Evolutionary conservation across 208 protist genomes (phyloP).

Genomic region (Leishmania turanica): DNA sequence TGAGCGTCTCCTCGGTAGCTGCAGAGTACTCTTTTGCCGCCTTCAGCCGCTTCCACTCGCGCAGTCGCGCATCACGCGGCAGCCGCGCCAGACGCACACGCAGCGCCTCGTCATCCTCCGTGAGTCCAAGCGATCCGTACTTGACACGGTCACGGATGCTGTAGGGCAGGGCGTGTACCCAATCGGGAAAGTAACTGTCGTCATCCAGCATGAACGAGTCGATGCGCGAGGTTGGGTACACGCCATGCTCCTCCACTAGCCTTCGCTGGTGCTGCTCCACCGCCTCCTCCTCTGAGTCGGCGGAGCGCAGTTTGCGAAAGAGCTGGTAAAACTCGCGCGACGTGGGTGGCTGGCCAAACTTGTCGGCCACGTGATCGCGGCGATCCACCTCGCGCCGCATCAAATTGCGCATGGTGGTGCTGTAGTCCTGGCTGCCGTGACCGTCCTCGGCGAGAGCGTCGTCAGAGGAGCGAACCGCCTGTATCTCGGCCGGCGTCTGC

Average conservation of each 20-base stretch:
- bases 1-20: constrained; percentile 72
- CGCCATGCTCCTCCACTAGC: constrained; percentile 77
- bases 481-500: constrained; percentile 32
- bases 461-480: constrained; percentile 45
- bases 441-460: constrained; percentile 13
- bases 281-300: constrained; percentile 58
- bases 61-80: constrained; percentile 61
- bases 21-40: constrained; percentile 74
- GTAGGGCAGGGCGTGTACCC: constrained; percentile 86
- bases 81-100: constrained; percentile 75
- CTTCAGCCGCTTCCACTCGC: constrained; percentile 81
- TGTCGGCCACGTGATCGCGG: constrained; percentile 73
- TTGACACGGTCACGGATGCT: constrained; percentile 87
- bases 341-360: constrained; percentile 74
- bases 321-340: constrained; percentile 73
- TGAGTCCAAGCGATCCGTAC: constrained; percentile 86
- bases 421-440: constrained; percentile 32
- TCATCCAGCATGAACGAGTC: constrained; percentile 92
- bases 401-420: constrained; percentile 38
- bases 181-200: constrained; percentile 82
- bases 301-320: constrained; percentile 51
- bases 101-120: constrained; percentile 87
- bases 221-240: constrained; percentile 75
- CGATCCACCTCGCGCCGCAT: constrained; percentile 75
- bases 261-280: constrained; percentile 65